phyloP scores from a whole-genome alignment of 1,284 basidiomycete species.

The Ganoderma sinense region DNA sequence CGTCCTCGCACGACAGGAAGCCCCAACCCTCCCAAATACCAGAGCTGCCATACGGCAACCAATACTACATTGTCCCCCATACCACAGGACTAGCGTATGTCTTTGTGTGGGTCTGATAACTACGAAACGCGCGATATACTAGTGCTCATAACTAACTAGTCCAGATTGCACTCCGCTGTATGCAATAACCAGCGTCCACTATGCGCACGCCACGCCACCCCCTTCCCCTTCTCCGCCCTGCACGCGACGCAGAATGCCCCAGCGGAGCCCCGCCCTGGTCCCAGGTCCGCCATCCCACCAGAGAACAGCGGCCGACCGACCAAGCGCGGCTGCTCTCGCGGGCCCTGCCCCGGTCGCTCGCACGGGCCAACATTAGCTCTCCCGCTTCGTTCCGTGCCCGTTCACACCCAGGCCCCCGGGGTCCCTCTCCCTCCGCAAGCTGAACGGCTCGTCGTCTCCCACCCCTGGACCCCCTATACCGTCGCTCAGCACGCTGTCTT shows the following conservation, averaged over 20 bases:
- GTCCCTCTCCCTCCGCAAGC: constrained; percentile 21
- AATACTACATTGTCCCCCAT: background rate
- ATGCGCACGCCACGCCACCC: background rate
- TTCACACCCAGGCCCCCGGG: constrained; percentile 8
- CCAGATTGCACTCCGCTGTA: background rate
- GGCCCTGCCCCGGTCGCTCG: background rate
- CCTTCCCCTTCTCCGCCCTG: background rate
- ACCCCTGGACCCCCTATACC: background rate
- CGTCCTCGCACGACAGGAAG: background rate
- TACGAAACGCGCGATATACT: background rate
- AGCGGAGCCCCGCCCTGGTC: constrained; percentile 19
- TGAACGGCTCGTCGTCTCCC: constrained; percentile 1
- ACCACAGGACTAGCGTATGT: background rate
- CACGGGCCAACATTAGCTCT: constrained; percentile 10
- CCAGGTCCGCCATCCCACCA: background rate
- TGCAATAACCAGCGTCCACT: background rate
- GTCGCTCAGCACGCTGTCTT: constrained; percentile 25
- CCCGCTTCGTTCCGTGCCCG: constrained; percentile 11
- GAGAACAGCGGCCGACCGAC: constrained; percentile 4
- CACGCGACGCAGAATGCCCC: background rate
- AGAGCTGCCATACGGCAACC: background rate
- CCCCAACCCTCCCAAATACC: background rate
- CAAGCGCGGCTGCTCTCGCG: constrained; percentile 15
- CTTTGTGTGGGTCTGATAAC: background rate
- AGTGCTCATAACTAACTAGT: background rate